These are phyloP conservation scores for Verticillium dahliae DNA, from an alignment of 2,329 filamentous ascomycete genomes.

Conservation along the genomic window DNA sequence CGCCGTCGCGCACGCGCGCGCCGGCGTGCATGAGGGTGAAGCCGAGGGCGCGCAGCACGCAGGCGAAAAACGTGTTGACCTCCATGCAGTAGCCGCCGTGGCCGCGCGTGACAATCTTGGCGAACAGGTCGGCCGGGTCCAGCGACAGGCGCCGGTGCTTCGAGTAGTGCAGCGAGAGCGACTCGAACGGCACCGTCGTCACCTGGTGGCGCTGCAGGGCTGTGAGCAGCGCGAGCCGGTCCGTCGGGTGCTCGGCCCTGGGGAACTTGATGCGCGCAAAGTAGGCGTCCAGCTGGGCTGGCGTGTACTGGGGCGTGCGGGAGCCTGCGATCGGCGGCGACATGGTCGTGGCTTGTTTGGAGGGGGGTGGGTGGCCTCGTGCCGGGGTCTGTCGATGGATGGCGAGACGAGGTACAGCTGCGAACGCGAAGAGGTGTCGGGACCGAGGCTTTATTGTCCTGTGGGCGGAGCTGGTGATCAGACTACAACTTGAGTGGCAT, in stretches of 20 bases:
- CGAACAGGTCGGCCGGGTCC: conserved; percentile 31
- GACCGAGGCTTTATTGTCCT: no score
- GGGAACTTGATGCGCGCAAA: conserved; percentile 22
- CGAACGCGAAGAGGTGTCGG: no score
- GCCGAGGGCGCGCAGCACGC: conserved; percentile 39
- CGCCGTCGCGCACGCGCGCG: conserved; percentile 27
- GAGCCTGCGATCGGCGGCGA: neutral
- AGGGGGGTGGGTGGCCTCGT: no score
- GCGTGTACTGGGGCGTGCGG: conserved; percentile 9
- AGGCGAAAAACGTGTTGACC: conserved; percentile 35
- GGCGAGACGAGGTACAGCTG: neutral
- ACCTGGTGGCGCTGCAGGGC: conserved; percentile 33
- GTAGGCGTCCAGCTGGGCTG: conserved; percentile 21
- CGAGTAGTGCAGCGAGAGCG: conserved; percentile 44
- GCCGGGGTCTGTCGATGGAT: neutral
- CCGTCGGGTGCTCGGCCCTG: conserved; percentile 10
- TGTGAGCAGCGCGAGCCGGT: conserved; percentile 21
- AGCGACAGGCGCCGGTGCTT: conserved; percentile 26
- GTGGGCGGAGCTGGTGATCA: no score
- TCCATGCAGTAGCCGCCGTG: conserved; percentile 52
- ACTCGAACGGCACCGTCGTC: conserved; percentile 47
- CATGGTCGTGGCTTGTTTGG: neutral
- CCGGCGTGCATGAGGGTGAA: conserved; percentile 44
- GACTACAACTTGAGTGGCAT: no score
- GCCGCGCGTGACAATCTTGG: conserved; percentile 35